Percentiles rank a stretch among this genome's conserved stretches.
These are phyloP conservation scores for Aspergillus bertholletiae DNA, from an alignment of 495 filamentous ascomycete genomes.

Conservation along the genomic window DNA sequence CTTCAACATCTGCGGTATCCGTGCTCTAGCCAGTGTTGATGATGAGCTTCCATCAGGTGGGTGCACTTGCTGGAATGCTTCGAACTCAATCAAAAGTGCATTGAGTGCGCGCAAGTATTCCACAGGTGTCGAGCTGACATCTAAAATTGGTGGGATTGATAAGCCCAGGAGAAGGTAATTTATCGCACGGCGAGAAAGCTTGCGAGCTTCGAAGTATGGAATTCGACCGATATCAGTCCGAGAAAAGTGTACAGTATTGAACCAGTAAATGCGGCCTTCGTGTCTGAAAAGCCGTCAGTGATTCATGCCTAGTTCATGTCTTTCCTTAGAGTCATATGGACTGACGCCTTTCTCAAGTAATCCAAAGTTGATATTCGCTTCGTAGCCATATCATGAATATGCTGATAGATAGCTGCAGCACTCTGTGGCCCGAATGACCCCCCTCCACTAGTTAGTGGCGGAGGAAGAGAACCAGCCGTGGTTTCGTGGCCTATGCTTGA, in stretches of 20 bases:
- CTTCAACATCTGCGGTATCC: conserved; percentile 88
- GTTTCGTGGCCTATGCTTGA: conserved; percentile 30
- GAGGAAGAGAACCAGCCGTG: conserved; percentile 21
- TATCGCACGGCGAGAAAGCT: conserved; percentile 79
- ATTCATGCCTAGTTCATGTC: neutral
- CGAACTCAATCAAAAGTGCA: conserved; percentile 84
- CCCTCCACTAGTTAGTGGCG: conserved; percentile 29
- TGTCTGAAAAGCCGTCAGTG: conserved; percentile 51
- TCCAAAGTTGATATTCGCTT: conserved; percentile 96
- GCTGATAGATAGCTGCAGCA: conserved; percentile 68
- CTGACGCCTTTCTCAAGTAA: conserved; percentile 87
- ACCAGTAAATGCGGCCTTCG: conserved; percentile 94
- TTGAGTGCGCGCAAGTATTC: conserved; percentile 89
- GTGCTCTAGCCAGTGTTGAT: conserved; percentile 69
- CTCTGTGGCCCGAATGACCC: conserved; percentile 53
- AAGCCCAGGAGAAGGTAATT: conserved; percentile 92
- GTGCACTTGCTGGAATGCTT: conserved; percentile 84
- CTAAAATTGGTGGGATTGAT: conserved; percentile 83
- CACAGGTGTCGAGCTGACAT: conserved; percentile 71
- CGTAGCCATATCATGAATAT: conserved; percentile 82
- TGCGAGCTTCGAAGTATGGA: conserved; percentile 79
- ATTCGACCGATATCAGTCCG: conserved; percentile 75
- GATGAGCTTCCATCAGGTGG: conserved; percentile 67
- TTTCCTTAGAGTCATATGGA: conserved; percentile 10
- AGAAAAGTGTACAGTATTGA: conserved; percentile 90